Base-by-base conservation (phyloP, 2,329 filamentous ascomycete genomes). In the Fusarium subglutinans region DNA sequence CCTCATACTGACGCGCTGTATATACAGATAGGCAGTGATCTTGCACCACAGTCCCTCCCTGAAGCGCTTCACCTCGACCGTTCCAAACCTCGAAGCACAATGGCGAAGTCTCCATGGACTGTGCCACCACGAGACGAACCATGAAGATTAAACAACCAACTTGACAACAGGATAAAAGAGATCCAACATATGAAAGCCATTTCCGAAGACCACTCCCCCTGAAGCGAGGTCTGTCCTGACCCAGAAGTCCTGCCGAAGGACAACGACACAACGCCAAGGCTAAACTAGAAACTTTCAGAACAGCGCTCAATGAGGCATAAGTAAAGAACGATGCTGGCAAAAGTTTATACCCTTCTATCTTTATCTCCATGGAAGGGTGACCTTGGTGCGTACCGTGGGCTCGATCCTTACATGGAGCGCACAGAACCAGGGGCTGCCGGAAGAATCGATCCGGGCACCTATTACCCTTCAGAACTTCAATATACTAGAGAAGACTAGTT, bases 271-370 rank as follows among this genome's bases (percentile, higher is more conserved):
- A 24, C 33, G 11, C 17, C 41, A 58, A 37, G n/a, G 11, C 8
- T 24, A 26, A 13, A 11, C 15, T 14, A 12, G 12, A 18, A 30
- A 20, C 15, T n/a, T 28, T 10, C 8, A 5, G 37, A 5, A n/a
- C 24, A 35, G 8, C 6, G 2, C 22, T 15, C n/a, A 13, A 22
- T 2, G 2, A 17, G 8, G 6, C 18, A 17, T 9, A 3, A 11
- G 4, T 2, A 3, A 28, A 15, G 2, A 10, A 20, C 3, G 2
- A 26, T 10, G 1, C 3, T 22, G 6, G 5, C 1, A 14, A 12
- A 3, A 6, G 15, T 2, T 14, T 30, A 12, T 17, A 4, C 2
- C 17, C 4, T 20, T 11, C 9, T 15, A 11, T 35, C 17, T 15
- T 26, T 3, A 5, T 18, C 15, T 22, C 7, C 20, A 9, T 12